A percentile compares a stretch with the other conserved stretches of the same genome.
Evolutionary conservation across 805 yeast species (phyloP).

Genomic region (Yamadazyma ubonensis): DNA sequence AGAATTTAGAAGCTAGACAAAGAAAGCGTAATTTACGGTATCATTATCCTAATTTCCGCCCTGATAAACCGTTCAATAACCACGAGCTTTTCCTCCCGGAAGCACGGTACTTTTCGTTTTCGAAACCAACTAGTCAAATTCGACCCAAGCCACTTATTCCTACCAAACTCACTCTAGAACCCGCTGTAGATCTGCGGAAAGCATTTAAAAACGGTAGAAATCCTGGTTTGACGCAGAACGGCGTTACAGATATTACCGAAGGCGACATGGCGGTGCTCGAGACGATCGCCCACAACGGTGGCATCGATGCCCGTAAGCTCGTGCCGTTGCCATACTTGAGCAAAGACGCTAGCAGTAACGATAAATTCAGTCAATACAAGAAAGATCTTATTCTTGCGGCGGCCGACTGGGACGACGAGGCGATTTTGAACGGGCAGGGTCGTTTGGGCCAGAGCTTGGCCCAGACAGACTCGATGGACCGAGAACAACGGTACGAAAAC

Average conservation of each 20-base stretch:
- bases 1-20: slow-evolving; percentile 28
- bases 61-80: slow-evolving; percentile 57
- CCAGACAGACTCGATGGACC: too few species aligned
- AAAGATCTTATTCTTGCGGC: slow-evolving; percentile 64
- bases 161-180: slow-evolving; percentile 56
- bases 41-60: slow-evolving; percentile 64
- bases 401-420: slow-evolving; percentile 76
- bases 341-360: slow-evolving; percentile 34
- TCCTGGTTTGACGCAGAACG: slow-evolving; percentile 6
- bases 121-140: slow-evolving; percentile 46
- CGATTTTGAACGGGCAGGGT: slow-evolving; percentile 56
- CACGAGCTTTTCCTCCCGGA: slow-evolving; percentile 64
- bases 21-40: slow-evolving; percentile 34
- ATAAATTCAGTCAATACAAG: slow-evolving; percentile 42
- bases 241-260: slow-evolving; percentile 25
- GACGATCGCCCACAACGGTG: slow-evolving; percentile 22
- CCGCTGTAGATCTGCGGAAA: slow-evolving; percentile 59
- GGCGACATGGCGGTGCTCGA: slow-evolving; percentile 33
- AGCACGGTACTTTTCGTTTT: slow-evolving; percentile 54
- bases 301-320: slow-evolving; percentile 18
- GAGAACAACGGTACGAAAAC: too few species aligned
- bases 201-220: slow-evolving; percentile 40
- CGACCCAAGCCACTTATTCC: slow-evolving; percentile 53
- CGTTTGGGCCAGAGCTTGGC: too few species aligned
- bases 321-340: slow-evolving; percentile 32